Evolutionary conservation across 768 basidiomycete genomes (phyloP).

Genomic region (Lactarius tabidus): DNA sequence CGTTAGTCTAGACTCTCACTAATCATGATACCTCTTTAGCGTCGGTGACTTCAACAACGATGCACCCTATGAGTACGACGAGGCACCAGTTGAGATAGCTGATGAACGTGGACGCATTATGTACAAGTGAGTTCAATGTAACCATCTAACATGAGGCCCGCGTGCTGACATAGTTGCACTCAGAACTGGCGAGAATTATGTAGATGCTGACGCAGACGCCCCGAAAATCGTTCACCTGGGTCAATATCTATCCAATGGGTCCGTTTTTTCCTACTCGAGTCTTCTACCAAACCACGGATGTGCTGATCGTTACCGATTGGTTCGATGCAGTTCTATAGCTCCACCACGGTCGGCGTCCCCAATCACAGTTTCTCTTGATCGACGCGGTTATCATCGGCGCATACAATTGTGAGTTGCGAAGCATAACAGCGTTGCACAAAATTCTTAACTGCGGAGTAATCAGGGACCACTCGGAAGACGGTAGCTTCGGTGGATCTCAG

Average conservation of each 20-base stretch:
- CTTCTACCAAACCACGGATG: background rate
- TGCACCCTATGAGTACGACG: constrained; percentile 14
- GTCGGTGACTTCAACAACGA: constrained; percentile 24
- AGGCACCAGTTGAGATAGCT: constrained; percentile 23
- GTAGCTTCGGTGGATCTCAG: constrained; percentile 16
- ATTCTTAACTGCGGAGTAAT: background rate
- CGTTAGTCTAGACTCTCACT: background rate
- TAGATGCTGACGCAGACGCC: constrained; percentile 17
- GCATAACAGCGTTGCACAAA: background rate
- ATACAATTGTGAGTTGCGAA: constrained; percentile 17
- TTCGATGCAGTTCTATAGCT: constrained; percentile 4
- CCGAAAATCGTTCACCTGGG: constrained; percentile 26
- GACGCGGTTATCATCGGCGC: constrained; percentile 12
- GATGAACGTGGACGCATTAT: constrained; percentile 21
- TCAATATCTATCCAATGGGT: constrained; percentile 18
- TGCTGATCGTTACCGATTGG: background rate
- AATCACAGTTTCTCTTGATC: constrained; percentile 21
- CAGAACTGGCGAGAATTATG: constrained; percentile 21
- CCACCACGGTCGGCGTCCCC: constrained; percentile 18
- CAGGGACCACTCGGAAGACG: constrained; percentile 19
- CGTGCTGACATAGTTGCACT: background rate
- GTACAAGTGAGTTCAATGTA: constrained; percentile 13
- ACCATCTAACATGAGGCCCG: background rate
- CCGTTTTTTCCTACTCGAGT: background rate
- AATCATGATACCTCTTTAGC: constrained; percentile 1